Base-by-base conservation (phyloP, 495 filamentous ascomycete species). In the Tuber brumale region DNA sequence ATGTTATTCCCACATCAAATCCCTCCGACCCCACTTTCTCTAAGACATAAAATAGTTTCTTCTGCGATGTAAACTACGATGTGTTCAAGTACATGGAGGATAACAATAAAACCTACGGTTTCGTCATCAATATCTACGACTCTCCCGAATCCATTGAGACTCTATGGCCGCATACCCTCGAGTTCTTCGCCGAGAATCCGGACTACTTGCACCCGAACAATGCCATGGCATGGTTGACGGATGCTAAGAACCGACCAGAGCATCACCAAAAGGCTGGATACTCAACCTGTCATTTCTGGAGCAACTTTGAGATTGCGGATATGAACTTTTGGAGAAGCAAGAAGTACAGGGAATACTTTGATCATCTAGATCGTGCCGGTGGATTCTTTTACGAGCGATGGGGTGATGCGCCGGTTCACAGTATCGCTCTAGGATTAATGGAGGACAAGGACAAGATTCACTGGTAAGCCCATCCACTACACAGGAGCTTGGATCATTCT, bases 251-350 rank as follows among this genome's bases (percentile, higher is more conserved):
- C 72, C 88, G 96, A 70, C 95, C 96, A 12, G 88, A 93, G 27
- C 92, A 97, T 84, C 92, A 91, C 80, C 77, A 85, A 31, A 89
- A 90, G 71, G 94, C 93, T 44, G 95, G 95, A 51, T 99, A 97
- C 87, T 95, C 93, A 18, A 99, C 96, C n/a, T 99, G 96, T 84
- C 96, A 99, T 85, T 99, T 99, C 87, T 99, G 96, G 96, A 94
- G 90, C 76, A 99, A 99, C 85, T 99, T 99, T 82, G 96, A 99
- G 85, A 96, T 99, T 80, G 96, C 90, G 46, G 94, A 97, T 83
- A 90, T 99, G 89, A 89, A 88, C 76, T 97, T 99, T 86, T 99
- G 94, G 93, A 88, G 96, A 18, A 92, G 94, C 80, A 89, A 94
- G 84, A 88, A 89, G 72, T 99, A 99, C 84, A 91, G 95, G 83